Base-by-base conservation (phyloP, 495 filamentous ascomycete genomes). In the Aspergillus hancockii region DNA sequence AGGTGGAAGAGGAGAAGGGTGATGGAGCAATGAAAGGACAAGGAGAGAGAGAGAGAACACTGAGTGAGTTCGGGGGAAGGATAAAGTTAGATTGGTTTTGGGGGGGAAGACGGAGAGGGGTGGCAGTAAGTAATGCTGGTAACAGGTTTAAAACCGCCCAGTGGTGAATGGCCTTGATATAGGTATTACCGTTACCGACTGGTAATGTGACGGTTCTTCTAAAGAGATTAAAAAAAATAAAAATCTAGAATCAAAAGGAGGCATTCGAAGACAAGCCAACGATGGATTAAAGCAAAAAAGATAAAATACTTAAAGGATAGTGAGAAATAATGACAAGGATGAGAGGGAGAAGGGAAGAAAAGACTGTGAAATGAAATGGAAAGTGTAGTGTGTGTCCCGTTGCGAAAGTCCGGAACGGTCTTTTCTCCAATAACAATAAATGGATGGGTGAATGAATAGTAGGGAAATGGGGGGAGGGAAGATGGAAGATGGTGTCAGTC, bases 1-100 rank as follows among this genome's bases (percentile, higher is more conserved):
- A 57, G 41, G 38, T 41, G 38, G 57, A 51, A 59, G 51, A 50
- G 45, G 58, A 66, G 59, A 65, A 59, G 61, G 55, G 60, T 40
- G 67, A 66, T 56, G 54, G 70, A 68, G 60, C 63, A 70, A 61
- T 55, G 63, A 61, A 52, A 59, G 41, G 60, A 54, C 49, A 31
- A n/a, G 43, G 54, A 55, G 56, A 43, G 50, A 45, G 25, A 3
- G 25, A 28, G 25, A 3, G 25, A 28, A 7, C 7, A 36, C 31
- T n/a, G 51, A 23, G 53, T 56, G 45, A 59, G 58, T 49, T 55
- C 51, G 47, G 58, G 58, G 55, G 49, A 36, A 57, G 54, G 58
- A 61, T 65, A 60, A 57, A 63, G 52, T 60, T 61, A 61, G 58
- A 59, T 58, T 58, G 54, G 56, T 56, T 55, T 52, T 30, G 28